Evolutionary conservation across 169 alveolate species (phyloP).

Genomic region (Plasmodium sp.): DNA sequence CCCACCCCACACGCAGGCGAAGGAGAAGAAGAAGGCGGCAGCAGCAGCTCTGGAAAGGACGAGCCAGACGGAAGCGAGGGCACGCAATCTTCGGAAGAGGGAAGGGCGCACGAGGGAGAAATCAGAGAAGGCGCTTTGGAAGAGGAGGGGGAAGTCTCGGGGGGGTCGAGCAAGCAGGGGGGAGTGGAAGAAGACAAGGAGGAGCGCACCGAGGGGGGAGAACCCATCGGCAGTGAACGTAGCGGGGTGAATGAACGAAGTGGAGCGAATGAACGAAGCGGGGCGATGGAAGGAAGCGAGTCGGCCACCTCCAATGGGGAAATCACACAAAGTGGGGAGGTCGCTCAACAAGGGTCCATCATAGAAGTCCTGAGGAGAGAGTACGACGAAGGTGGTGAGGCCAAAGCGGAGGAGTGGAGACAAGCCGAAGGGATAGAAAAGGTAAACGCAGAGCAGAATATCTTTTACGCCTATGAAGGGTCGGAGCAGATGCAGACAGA

Average conservation of each 20-base stretch:
- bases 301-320: background rate
- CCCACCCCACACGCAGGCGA: background rate
- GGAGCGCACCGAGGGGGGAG: background rate
- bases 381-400: background rate
- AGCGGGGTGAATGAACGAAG: background rate
- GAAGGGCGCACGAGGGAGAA: background rate
- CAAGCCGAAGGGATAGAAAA: background rate
- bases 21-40: constrained; percentile 10
- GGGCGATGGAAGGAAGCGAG: background rate
- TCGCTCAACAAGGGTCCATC: background rate
- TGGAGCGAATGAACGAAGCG: background rate
- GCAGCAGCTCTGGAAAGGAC: background rate
- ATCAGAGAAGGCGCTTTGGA: background rate
- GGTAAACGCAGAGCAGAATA: background rate
- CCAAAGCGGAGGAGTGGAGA: background rate
- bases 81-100: constrained; percentile 9
- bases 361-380: background rate
- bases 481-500: background rate
- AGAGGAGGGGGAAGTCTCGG: background rate
- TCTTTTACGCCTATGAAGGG: background rate
- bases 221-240: background rate
- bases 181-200: background rate
- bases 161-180: background rate
- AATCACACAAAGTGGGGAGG: background rate
- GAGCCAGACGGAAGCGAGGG: background rate